Evolutionary conservation across 768 basidiomycete genomes (phyloP), one percentile per base, ranked within the genome.

Genomic region (Hygrocybe punicea): DNA sequence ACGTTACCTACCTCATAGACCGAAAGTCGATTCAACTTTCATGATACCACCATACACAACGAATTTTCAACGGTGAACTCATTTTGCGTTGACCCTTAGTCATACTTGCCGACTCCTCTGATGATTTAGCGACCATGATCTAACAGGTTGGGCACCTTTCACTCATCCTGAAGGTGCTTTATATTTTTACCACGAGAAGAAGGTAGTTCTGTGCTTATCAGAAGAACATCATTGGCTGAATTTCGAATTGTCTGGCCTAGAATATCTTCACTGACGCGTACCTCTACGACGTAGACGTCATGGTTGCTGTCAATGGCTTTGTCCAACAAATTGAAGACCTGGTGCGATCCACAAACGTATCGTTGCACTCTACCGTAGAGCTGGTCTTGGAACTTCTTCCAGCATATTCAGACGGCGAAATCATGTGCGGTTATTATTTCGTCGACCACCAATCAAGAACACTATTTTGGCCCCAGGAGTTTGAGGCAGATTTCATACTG

Each of bases 151-250:
- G 86, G 65, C 35, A 6, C 65, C 76, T 1, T 70, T 71, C 34
- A 67, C 72, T 2, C 86, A 87, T 60, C 84, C 85, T 0, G 85
- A 87, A 67, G 86, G 86, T 6, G 78, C 75, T 16, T 73, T 79
- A 16, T 87, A 86, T 62, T 87, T 81, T 56, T 76, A 75, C 60
- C 72, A 84, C 55, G 17, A 57, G 48, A 60, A 70, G 3, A 76
- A 76, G 69, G 84, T 84, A 47, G 10, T 73, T 62, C n/a, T 6
- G n/a, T 36, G 8, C n/a, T 34, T 36, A 14, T 21, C 29, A 14
- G 33, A 4, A 39, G 25, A 25, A 34, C 23, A 24, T 23, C 10
- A 51, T 45, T 29, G 29, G 29, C n/a, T n/a, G n/a, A n/a, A n/a
- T n/a, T 25, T 33, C 33, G 35, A 13, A 16, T 17, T 51, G 36